Percentiles rank a stretch among this genome's conserved stretches.
phyloP scores from a whole-genome alignment of 495 filamentous ascomycete species.

The Daldinia vernicosa region DNA sequence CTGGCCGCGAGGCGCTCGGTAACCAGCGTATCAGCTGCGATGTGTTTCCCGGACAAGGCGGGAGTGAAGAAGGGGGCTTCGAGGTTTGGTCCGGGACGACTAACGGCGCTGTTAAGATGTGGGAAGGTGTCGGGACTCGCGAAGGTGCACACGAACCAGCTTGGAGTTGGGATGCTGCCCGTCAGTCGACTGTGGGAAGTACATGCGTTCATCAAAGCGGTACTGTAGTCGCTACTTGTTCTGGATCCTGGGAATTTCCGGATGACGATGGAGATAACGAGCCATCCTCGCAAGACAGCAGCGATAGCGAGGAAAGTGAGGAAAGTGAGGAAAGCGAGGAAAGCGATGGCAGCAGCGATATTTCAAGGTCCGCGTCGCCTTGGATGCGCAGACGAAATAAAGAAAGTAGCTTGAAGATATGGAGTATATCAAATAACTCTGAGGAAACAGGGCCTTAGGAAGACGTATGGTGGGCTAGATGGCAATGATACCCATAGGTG shows the following conservation, averaged over 20 bases:
- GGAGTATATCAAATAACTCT: conserved; percentile 54
- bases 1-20: conserved; percentile 72
- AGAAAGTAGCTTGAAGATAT: conserved; percentile 74
- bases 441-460: conserved; percentile 2
- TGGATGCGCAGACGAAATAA: conserved; percentile 43
- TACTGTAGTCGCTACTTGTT: conserved; percentile 76
- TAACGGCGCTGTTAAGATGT: conserved; percentile 81
- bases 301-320: background rate
- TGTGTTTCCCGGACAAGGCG: conserved; percentile 58
- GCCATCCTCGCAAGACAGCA: conserved; percentile 18
- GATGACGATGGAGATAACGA: conserved; percentile 30
- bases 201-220: conserved; percentile 73
- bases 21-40: conserved; percentile 85
- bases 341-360: conserved; percentile 19
- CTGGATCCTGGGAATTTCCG: conserved; percentile 62
- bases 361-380: conserved; percentile 2
- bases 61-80: conserved; percentile 57
- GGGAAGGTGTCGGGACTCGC: conserved; percentile 68
- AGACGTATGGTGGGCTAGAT: background rate
- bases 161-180: conserved; percentile 69
- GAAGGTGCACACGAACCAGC: conserved; percentile 63
- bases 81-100: conserved; percentile 86
- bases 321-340: conserved; percentile 2
- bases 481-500: conserved; percentile 12
- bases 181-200: conserved; percentile 67